phyloP scores from a whole-genome alignment of 495 filamentous ascomycete genomes.

The Lineolata rhizophorae region DNA sequence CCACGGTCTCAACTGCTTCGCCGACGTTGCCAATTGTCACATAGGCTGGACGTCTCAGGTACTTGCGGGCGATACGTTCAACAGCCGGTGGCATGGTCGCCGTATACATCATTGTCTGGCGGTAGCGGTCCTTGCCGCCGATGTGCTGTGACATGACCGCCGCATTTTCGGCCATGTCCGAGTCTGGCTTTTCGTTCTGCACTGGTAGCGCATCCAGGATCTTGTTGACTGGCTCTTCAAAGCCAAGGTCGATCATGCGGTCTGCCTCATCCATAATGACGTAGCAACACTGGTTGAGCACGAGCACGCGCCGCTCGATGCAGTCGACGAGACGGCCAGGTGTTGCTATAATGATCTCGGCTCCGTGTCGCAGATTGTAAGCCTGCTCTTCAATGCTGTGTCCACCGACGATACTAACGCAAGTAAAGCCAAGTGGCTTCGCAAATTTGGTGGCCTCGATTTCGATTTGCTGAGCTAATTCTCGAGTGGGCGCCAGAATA shows the following conservation, averaged over 20 bases:
- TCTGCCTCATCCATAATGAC: constrained; percentile 98
- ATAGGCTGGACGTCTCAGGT: constrained; percentile 79
- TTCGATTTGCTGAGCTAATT: constrained; percentile 96
- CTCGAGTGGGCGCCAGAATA: constrained; percentile 92
- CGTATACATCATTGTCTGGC: constrained; percentile 99
- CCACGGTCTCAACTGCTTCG: constrained; percentile 96
- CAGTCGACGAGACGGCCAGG: constrained; percentile 94
- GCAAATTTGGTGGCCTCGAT: constrained; percentile 89
- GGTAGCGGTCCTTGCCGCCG: constrained; percentile 66
- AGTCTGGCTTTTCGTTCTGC: constrained; percentile 86
- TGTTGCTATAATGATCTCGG: constrained; percentile 96
- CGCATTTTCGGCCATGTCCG: constrained; percentile 78
- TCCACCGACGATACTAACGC: constrained; percentile 92
- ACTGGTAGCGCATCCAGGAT: constrained; percentile 96
- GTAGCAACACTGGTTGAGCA: constrained; percentile 91
- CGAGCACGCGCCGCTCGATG: constrained; percentile 78
- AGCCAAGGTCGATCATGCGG: constrained; percentile 96
- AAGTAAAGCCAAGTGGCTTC: constrained; percentile 74
- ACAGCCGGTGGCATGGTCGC: constrained; percentile 91
- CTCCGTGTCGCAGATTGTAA: constrained; percentile 79
- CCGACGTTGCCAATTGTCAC: constrained; percentile 89
- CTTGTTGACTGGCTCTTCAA: constrained; percentile 94
- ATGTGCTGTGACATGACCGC: constrained; percentile 64
- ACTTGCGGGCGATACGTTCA: constrained; percentile 90
- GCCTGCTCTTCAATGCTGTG: constrained; percentile 91